Conservation (phyloP, 306 rosid genomes). For the cucumber (Cucumis sativus) region DNA sequence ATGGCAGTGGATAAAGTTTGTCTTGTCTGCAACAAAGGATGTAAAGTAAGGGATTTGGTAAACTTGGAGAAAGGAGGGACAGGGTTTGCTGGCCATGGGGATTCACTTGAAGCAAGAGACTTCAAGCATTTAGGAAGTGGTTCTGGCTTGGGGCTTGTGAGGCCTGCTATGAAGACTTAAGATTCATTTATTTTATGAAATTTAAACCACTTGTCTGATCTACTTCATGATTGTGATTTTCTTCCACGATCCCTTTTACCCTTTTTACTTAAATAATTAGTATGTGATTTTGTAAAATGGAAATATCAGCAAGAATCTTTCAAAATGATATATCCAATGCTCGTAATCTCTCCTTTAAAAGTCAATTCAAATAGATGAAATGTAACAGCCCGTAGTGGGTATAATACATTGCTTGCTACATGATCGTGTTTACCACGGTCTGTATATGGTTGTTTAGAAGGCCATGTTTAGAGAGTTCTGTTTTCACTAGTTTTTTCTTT, state of each 20-base stretch:
- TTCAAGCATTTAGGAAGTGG: constrained; percentile 99
- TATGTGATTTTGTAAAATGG: background rate
- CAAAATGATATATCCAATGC: background rate
- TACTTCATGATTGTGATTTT: background rate
- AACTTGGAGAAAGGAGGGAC: constrained; percentile 84
- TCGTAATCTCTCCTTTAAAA: no score
- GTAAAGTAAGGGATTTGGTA: constrained; percentile 74
- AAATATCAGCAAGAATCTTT: background rate
- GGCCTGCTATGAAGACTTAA: constrained; percentile 76
- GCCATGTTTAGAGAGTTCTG: no score
- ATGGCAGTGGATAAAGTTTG: constrained; percentile 87
- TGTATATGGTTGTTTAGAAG: no score
- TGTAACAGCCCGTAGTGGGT: no score
- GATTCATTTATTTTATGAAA: background rate
- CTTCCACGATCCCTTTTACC: background rate
- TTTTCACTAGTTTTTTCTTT: no score
- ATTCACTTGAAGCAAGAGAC: constrained; percentile 81
- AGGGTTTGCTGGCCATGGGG: constrained; percentile 78
- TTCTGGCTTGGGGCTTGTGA: constrained; percentile 79
- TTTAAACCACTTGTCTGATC: no score
- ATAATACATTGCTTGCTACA: no score
- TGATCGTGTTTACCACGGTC: no score
- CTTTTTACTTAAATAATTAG: background rate
- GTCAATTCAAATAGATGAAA: no score
- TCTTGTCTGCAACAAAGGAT: constrained; percentile 73